Base-by-base conservation (phyloP, 768 basidiomycete species). In the Rhizopogon vinicolor region DNA sequence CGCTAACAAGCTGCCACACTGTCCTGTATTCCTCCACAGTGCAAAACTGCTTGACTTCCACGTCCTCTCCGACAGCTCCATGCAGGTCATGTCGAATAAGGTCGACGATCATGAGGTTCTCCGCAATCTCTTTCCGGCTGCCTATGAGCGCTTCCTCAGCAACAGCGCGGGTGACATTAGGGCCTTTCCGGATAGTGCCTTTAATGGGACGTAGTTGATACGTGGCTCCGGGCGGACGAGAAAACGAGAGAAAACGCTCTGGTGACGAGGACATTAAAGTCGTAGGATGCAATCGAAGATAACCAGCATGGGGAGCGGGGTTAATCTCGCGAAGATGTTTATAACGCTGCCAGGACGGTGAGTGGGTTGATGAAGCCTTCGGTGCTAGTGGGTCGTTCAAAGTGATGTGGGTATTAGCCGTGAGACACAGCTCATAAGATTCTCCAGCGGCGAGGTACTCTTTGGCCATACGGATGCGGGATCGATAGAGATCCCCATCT, bases 31-130 rank as follows among this genome's bases (percentile, higher is more conserved):
- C 91, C 67, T 98, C 95, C 12, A 97, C 84, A 1, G 72, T 71
- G 67, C 95, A 96, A 63, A 98, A 89, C 59, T 93, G 86, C 54
- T 82, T 86, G 6, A 96, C 92, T 12, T 78, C 67, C 7, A 98
- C 94, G 51, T 87, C 78, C 40, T 90, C 86, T 1, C 91, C 91
- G 18, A 96, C 81, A 53, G 88, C 86, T 31, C 84, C 84, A 61
- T 95, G 85, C 35, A 98, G 75, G 72, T 98, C 95, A 60, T 96
- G 91, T 35, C 93, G 84, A 63, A 96, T 96, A 46, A 98, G 82
- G 68, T 98, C 95, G 25, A 97, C 95, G 58, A 98, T 97, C 95
- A 98, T 98, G 54, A 98, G 72, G 67, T 98, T 98, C 74, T 98
- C 95, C 0, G 94, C 95, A 2, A 95, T 84, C 69, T 98, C 95